Base-by-base conservation (phyloP, 1,284 basidiomycete genomes). In the Fomes fomentarius region DNA sequence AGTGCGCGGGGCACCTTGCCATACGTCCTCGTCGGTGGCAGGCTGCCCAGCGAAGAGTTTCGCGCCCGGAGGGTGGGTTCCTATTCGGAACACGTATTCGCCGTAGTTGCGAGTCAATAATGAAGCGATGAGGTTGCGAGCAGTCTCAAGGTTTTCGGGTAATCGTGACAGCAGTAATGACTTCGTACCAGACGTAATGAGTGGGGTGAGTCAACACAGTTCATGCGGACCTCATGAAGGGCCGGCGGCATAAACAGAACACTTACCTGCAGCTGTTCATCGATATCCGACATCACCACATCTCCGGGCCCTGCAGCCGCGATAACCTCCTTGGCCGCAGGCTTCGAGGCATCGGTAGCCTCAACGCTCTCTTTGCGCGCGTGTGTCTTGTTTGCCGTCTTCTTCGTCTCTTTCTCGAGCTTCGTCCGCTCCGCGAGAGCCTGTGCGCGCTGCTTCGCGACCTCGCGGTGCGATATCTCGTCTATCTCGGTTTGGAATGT, bases 401-500 rank as follows among this genome's bases (percentile, higher is more conserved):
- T 69, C 67, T 74, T 78, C 57, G 66, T 64, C 58, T 70, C 72
- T 55, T 74, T 78, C 62, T 71, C 74, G 19, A 52, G 47, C 60
- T 72, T 71, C 28, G 63, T 66, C 49, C 54, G 54, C 17, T 69
- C 67, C 24, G 69, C 65, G 24, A 63, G 61, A 15, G 69, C 66
- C 40, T 76, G 73, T 17, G 71, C 70, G 39, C 85, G 81, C 61
- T 89, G 84, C 69, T 80, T 88, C 25, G 76, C 72, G 39, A 82
- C 69, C 70, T 90, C 86, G 46, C 83, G 80, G 59, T 79, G 73
- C 52, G 83, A 82, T 65, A 91, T 87, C 61, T 86, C 80, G 57
- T 91, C 84, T 56, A 91, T 91, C 71, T 90, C 87, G 63, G 71
- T 78, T 69, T 91, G 89, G 67, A 91, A 91, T 49, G 76, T 82